These are phyloP conservation scores for Picea engelmannii DNA, from an alignment of 83 land plant genomes.

Conservation along the genomic window DNA sequence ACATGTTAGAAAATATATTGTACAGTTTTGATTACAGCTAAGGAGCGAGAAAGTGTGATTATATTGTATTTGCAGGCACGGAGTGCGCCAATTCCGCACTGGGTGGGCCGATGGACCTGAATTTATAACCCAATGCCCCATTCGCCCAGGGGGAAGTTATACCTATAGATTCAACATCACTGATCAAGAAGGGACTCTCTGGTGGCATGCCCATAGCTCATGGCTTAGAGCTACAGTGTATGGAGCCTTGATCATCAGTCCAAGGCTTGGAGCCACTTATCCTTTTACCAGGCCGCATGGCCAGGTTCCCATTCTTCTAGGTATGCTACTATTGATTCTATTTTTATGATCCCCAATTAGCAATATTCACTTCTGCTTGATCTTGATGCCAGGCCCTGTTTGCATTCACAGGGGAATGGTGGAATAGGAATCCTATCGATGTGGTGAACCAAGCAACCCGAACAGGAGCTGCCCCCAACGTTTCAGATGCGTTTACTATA, in stretches of 20 bases:
- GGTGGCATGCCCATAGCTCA: conserved; percentile 18
- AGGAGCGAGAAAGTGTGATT: not conserved
- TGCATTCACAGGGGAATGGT: too few species aligned
- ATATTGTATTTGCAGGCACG: conserved; percentile 11
- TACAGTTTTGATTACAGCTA: not conserved
- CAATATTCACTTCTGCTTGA: not conserved
- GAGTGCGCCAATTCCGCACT: conserved; percentile 12
- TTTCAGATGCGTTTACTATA: too few species aligned
- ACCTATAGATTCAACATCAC: too few species aligned
- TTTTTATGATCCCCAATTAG: not conserved
- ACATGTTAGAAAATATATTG: not conserved
- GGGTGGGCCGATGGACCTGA: conserved; percentile 22
- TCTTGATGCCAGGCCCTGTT: not conserved
- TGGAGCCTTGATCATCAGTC: conserved; percentile 18
- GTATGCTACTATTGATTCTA: not conserved
- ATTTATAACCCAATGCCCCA: conserved; percentile 17
- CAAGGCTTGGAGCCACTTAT: not conserved
- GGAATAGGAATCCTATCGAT: too few species aligned
- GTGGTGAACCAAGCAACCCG: too few species aligned
- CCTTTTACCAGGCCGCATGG: conserved; percentile 13
- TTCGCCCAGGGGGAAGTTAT: too few species aligned
- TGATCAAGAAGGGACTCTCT: too few species aligned
- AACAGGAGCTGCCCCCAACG: too few species aligned
- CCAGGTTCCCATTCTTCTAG: conserved; percentile 14
- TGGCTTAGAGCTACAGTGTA: conserved; percentile 26